These are phyloP conservation scores for Amanita rubescens DNA, from an alignment of 768 basidiomycete genomes.

Conservation along the genomic window DNA sequence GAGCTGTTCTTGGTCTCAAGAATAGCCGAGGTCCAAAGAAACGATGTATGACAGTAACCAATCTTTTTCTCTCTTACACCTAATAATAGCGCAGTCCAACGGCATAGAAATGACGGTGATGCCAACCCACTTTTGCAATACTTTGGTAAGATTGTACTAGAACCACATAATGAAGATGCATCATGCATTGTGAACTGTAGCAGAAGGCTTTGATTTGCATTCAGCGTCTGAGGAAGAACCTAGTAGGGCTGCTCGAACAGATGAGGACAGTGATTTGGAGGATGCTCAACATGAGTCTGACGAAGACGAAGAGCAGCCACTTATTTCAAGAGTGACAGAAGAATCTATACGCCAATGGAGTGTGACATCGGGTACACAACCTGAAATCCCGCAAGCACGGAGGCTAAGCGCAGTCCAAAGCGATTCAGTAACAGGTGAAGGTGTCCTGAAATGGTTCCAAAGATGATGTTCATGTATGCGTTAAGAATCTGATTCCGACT, in stretches of 20 bases:
- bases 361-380: not conserved
- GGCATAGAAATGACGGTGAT: conserved; percentile 5
- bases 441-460: not conserved
- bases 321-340: conserved; percentile 17
- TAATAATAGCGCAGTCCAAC: not conserved
- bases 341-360: conserved; percentile 1
- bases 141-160: conserved; percentile 33
- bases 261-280: conserved; percentile 18
- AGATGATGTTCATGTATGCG: not conserved
- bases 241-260: conserved; percentile 17
- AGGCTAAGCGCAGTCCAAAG: not conserved
- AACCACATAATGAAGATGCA: not conserved
- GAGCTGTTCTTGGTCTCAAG: not conserved
- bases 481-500: conserved; percentile 4
- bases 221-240: conserved; percentile 44
- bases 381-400: not conserved
- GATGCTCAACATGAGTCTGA: conserved; percentile 13
- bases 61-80: not conserved
- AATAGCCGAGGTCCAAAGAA: conserved; percentile 5
- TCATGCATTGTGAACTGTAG: conserved; percentile 14
- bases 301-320: conserved; percentile 4
- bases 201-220: conserved; percentile 38
- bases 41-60: conserved; percentile 4
- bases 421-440: conserved; percentile 4
- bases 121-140: conserved; percentile 41